Percentiles rank a stretch among this genome's conserved stretches.
Evolutionary conservation across 1,139 yeast species (phyloP).

Genomic region (Debaryomyces udenii): DNA sequence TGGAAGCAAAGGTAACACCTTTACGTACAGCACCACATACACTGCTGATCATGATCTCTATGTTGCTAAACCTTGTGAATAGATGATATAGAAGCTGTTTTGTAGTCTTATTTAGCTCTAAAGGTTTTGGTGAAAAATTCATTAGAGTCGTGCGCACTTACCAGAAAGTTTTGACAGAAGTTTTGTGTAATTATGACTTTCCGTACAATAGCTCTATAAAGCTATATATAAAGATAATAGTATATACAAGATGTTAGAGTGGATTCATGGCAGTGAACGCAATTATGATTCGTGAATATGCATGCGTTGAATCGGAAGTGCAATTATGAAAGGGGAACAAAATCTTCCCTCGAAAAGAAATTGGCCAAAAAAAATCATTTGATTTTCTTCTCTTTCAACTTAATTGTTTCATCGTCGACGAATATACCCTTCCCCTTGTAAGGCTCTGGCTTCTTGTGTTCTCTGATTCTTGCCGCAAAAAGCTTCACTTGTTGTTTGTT

Average conservation of each 20-base stretch:
- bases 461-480: constrained; percentile 87
- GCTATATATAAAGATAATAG: background rate
- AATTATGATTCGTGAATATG: background rate
- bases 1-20: constrained; percentile 11
- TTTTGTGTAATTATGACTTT: constrained; percentile 10
- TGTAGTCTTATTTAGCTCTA: background rate
- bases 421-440: constrained; percentile 98
- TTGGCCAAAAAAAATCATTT: constrained; percentile 49
- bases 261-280: constrained; percentile 1
- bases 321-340: too few relatives aligned
- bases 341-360: too few relatives aligned
- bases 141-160: constrained; percentile 2
- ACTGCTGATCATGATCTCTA: constrained; percentile 10
- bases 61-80: background rate
- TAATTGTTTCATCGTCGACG: constrained; percentile 87
- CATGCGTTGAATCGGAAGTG: too few relatives aligned
- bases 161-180: too few relatives aligned
- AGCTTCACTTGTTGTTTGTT: constrained; percentile 86
- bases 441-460: constrained; percentile 94
- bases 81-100: background rate
- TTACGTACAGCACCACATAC: constrained; percentile 12
- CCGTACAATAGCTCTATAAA: too few relatives aligned
- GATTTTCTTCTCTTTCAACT: constrained; percentile 88
- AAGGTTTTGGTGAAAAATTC: constrained; percentile 5
- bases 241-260: constrained; percentile 7